These are phyloP conservation scores for Hysterium pulicare DNA, from an alignment of 2,329 filamentous ascomycete species.

Conservation along the genomic window DNA sequence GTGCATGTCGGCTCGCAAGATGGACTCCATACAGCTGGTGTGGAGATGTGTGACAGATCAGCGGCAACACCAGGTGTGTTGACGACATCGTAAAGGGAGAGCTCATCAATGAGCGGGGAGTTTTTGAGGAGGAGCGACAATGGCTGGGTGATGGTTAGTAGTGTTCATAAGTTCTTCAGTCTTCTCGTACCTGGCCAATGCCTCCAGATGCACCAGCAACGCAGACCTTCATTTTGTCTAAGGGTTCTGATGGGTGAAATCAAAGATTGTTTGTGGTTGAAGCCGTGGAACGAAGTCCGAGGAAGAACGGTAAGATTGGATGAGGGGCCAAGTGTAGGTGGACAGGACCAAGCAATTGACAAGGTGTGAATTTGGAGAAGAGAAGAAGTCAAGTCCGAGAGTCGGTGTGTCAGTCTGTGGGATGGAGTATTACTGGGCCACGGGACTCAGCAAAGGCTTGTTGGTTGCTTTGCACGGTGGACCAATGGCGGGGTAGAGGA, in stretches of 20 bases:
- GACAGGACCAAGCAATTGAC: too few species aligned
- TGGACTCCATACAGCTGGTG: constrained; percentile 63
- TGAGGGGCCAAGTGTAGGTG: too few species aligned
- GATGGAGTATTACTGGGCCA: too few species aligned
- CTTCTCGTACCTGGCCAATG: constrained; percentile 83
- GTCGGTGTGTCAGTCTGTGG: too few species aligned
- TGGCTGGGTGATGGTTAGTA: constrained; percentile 57
- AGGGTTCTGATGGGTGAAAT: constrained; percentile 13
- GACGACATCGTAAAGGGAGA: constrained; percentile 98
- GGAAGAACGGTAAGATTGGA: too few species aligned
- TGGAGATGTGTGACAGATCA: constrained; percentile 96
- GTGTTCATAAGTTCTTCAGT: neutral
- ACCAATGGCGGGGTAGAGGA: too few species aligned
- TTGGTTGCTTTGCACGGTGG: too few species aligned
- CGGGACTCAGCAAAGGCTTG: too few species aligned
- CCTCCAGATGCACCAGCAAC: constrained; percentile 97
- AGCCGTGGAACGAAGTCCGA: too few species aligned
- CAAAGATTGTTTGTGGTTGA: constrained; percentile 16
- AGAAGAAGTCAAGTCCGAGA: too few species aligned
- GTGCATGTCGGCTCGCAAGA: constrained; percentile 3
- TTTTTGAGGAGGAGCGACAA: constrained; percentile 95
- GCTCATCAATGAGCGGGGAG: constrained; percentile 81
- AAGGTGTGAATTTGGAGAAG: too few species aligned
- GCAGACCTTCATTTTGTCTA: constrained; percentile 41
- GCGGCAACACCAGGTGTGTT: constrained; percentile 95